Percentiles rank a stretch among this genome's conserved stretches.
These are phyloP conservation scores for Globisporangium camurandrum DNA, from an alignment of 352 stramenopile genomes.

Conservation along the genomic window DNA sequence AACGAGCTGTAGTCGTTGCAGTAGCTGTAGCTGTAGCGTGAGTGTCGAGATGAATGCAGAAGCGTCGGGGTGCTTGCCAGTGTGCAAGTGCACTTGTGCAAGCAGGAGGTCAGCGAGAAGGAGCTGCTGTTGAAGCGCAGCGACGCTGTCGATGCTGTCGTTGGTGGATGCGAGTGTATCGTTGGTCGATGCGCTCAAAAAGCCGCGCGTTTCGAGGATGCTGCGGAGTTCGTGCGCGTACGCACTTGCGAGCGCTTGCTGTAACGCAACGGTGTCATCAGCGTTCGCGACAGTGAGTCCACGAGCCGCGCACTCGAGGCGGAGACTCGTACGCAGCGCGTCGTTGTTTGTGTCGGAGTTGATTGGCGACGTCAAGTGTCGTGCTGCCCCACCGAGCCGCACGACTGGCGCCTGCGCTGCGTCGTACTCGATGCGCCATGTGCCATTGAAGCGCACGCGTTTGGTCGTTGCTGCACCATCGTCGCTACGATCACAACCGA, in stretches of 20 bases:
- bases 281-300: constrained; percentile 12
- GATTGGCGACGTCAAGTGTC: background rate
- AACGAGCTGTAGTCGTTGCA: constrained; percentile 22
- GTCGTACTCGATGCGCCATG: constrained; percentile 57
- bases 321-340: constrained; percentile 9
- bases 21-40: background rate
- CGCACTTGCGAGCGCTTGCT: constrained; percentile 13
- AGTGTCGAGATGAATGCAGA: background rate
- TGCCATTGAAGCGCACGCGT: constrained; percentile 43
- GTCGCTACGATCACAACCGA: no score
- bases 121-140: constrained; percentile 31
- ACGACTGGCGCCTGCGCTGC: constrained; percentile 35
- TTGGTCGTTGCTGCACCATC: background rate
- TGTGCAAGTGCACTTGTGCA: constrained; percentile 13
- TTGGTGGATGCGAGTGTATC: constrained; percentile 4
- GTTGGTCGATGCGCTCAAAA: constrained; percentile 28
- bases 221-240: constrained; percentile 32
- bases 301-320: constrained; percentile 40
- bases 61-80: background rate
- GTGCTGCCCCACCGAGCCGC: constrained; percentile 17
- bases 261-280: constrained; percentile 1
- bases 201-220: constrained; percentile 21
- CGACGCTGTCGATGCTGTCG: constrained; percentile 11
- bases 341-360: background rate
- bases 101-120: constrained; percentile 38